Conservation (phyloP, 805 yeast species). For the Starmerella khaoyaiensis region DNA sequence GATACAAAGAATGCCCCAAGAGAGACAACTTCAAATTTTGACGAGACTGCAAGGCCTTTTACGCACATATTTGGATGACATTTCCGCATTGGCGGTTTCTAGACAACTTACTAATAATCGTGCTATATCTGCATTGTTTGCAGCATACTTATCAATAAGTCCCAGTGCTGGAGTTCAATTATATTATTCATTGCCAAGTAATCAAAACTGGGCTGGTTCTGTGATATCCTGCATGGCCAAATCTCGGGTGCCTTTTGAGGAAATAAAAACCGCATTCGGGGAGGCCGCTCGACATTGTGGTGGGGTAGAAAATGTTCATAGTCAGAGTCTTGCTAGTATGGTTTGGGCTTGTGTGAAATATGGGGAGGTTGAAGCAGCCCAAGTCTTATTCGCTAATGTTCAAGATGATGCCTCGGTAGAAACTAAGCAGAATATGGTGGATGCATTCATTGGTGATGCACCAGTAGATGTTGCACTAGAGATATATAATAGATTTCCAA, state of each 20-base stretch:
- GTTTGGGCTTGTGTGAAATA: conserved; percentile 14
- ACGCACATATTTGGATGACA: conserved; percentile 9
- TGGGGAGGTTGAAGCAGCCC: conserved; percentile 13
- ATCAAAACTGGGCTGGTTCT: conserved; percentile 10
- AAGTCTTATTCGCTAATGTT: conserved; percentile 2
- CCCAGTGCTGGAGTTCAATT: conserved; percentile 19
- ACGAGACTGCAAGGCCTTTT: conserved; percentile 6
- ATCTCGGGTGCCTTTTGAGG: conserved; percentile 11
- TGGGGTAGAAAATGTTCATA: conserved; percentile 1
- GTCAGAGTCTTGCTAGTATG: conserved; percentile 14
- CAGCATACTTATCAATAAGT: conserved; percentile 16
- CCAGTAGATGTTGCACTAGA: conserved; percentile 16
- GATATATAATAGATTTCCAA: conserved; percentile 5
- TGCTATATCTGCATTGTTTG: conserved; percentile 12
- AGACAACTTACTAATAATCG: conserved; percentile 1
- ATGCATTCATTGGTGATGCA: conserved; percentile 23
- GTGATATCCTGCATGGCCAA: conserved; percentile 22
- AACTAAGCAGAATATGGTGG: conserved; percentile 6
- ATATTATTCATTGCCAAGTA: conserved; percentile 4
- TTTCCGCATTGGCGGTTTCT: conserved; percentile 9
- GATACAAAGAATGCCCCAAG: conserved; percentile 13
- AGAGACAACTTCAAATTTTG: conserved; percentile 4
- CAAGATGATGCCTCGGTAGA: neutral
- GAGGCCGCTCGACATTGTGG: conserved; percentile 3
- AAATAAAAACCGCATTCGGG: conserved; percentile 10